Conservation (phyloP, 495 filamentous ascomycete species). For the Haplographium delicatum region DNA sequence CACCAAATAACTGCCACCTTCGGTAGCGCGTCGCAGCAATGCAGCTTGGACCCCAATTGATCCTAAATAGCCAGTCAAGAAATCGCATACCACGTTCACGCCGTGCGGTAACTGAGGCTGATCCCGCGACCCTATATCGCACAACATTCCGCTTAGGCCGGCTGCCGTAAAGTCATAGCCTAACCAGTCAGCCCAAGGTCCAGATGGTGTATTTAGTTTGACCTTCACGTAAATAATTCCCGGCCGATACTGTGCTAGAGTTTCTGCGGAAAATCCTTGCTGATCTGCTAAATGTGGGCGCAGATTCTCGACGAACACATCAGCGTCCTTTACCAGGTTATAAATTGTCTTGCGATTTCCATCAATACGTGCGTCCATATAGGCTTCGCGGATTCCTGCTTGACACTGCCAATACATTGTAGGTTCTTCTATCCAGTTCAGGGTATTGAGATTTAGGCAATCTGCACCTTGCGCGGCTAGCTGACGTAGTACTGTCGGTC, state of each 20-base stretch:
- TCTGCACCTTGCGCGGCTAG: slow-evolving; percentile 1
- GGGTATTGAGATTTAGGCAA: slow-evolving; percentile 4
- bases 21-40: neutral
- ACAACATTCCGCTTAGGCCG: neutral
- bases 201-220: neutral
- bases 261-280: slow-evolving; percentile 1
- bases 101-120: neutral
- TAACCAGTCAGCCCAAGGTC: slow-evolving; percentile 3
- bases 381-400: slow-evolving; percentile 2
- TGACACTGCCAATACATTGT: slow-evolving; percentile 3
- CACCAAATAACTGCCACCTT: slow-evolving; percentile 4
- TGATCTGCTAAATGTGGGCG: slow-evolving; percentile 1
- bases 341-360: neutral
- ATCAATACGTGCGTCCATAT: slow-evolving; percentile 4
- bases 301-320: slow-evolving; percentile 3
- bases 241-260: neutral
- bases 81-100: slow-evolving; percentile 7
- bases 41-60: slow-evolving; percentile 1
- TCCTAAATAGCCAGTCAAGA: slow-evolving; percentile 2
- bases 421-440: slow-evolving; percentile 4
- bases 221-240: slow-evolving; percentile 5
- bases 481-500: neutral
- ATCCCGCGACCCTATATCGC: slow-evolving; percentile 3
- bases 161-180: slow-evolving; percentile 2
- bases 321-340: neutral